Evolutionary conservation across 192 early-diverging fungal species (phyloP), one percentile per base, ranked within the genome.

Genomic region (Spizellomyces sp.): DNA sequence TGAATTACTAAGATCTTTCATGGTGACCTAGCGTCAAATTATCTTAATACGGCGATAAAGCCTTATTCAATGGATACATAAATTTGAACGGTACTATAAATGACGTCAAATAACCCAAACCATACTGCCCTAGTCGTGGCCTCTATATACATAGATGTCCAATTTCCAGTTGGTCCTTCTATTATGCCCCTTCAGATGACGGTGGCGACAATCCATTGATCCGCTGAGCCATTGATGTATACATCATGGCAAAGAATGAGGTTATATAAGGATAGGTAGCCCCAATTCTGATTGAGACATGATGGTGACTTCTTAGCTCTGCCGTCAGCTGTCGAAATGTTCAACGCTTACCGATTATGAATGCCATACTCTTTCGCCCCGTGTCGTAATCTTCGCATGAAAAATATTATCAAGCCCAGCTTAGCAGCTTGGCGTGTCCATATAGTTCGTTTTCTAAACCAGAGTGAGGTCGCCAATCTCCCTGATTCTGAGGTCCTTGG

Each of bases 351-450:
- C 77, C 79, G 36, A 58, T 82, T 80, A 60, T 82, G 81, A 36
- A 82, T 48, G 41, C 81, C 81, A 54, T 82, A 82, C 8, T 61
- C 45, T 9, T 46, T 62, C 4, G 79, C 81, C 12, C 67, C 57
- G 6, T 46, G n/a, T 57, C 69, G 36, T 7, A 77, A 42, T 27
- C 61, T 63, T 21, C 72, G 36, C 46, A 80, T 52, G 42, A 82
- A 45, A 17, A 76, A 9, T 8, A 72, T 52, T 7, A 80, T 60
- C 9, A 77, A 17, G 6, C 68, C 52, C 4, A 69, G 36, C 48
- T 82, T 82, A 9, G 62, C 72, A 1, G 63, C 67, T 61, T 80
- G 75, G 10, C 61, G 66, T 9, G 78, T n/a, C 63, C 75, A 82
- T 58, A 58, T 60, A 48, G 60, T 19, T 21, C 58, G 54, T 47